Conservation (phyloP, 352 stramenopile species). For the Phytophthora litchii region DNA sequence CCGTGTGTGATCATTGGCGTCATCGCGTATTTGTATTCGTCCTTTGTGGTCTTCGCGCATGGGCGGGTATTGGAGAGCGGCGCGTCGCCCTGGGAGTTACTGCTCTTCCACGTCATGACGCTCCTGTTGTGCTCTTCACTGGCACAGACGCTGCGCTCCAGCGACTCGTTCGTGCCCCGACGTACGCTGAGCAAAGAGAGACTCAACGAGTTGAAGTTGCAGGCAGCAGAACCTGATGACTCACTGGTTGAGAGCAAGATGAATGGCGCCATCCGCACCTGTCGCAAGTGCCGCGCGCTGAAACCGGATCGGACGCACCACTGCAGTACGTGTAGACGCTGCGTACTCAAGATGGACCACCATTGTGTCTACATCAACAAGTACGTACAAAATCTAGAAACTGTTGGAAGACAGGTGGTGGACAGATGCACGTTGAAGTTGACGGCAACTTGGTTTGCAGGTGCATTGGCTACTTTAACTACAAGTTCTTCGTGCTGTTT, state of each 20-base stretch:
- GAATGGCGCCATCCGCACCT: conserved; percentile 69
- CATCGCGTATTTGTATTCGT: conserved; percentile 70
- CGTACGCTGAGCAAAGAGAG: conserved; percentile 26
- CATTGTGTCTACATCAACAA: conserved; percentile 92
- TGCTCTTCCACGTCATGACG: conserved; percentile 61
- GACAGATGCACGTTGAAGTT: conserved; percentile 11
- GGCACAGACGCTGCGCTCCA: conserved; percentile 55
- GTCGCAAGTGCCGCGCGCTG: conserved; percentile 73
- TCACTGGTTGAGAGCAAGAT: conserved; percentile 68
- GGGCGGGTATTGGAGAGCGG: conserved; percentile 39
- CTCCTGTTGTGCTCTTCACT: conserved; percentile 66
- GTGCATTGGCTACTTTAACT: conserved; percentile 90
- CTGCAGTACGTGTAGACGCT: conserved; percentile 77
- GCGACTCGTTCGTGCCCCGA: conserved; percentile 58
- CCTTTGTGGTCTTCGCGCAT: conserved; percentile 65
- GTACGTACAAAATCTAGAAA: conserved; percentile 36
- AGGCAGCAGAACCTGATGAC: conserved; percentile 5
- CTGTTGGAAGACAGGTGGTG: background rate
- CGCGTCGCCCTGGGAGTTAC: conserved; percentile 43
- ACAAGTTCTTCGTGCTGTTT: conserved; percentile 91
- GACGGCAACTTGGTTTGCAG: conserved; percentile 31
- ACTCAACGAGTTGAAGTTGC: conserved; percentile 11
- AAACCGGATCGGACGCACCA: conserved; percentile 87
- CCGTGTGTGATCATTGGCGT: conserved; percentile 51
- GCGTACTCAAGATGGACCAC: conserved; percentile 90